phyloP scores from a whole-genome alignment of 1,139 yeast species.

The Suhomyces choctaworum region DNA sequence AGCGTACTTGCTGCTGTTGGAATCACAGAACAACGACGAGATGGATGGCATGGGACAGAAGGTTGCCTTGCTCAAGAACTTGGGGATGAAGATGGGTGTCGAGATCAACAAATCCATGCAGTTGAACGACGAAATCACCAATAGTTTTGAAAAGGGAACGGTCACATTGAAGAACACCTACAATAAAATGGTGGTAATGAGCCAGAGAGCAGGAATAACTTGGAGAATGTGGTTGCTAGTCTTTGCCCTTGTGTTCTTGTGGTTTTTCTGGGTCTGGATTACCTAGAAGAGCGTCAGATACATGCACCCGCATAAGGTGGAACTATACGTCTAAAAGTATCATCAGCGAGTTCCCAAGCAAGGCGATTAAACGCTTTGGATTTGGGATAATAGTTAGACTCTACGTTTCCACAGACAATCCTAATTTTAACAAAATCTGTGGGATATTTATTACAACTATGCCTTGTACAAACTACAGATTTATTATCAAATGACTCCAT shows the following conservation, averaged over 20 bases:
- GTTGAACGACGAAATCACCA: constrained; percentile 57
- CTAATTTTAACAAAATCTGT: too few species aligned
- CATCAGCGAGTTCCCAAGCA: too few species aligned
- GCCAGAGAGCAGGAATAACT: constrained; percentile 76
- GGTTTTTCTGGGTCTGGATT: constrained; percentile 86
- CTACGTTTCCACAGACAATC: too few species aligned
- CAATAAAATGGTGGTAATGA: constrained; percentile 76
- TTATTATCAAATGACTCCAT: too few species aligned
- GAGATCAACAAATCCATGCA: constrained; percentile 77
- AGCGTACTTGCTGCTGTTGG: constrained; percentile 68
- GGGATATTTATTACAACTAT: too few species aligned
- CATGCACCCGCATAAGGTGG: too few species aligned
- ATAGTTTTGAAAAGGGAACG: constrained; percentile 44
- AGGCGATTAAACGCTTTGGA: too few species aligned
- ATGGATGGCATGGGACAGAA: constrained; percentile 68
- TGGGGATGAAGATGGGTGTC: constrained; percentile 77
- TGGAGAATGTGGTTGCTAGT: constrained; percentile 78
- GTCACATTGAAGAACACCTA: constrained; percentile 63
- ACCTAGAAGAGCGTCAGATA: too few species aligned
- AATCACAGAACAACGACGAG: constrained; percentile 82
- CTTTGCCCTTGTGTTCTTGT: constrained; percentile 57
- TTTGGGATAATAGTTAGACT: too few species aligned
- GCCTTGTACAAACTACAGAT: too few species aligned
- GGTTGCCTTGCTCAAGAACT: constrained; percentile 66
- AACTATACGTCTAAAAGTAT: too few species aligned